Evolutionary conservation across 2,329 filamentous ascomycete genomes (phyloP).

Genomic region (Thelonectria olida): DNA sequence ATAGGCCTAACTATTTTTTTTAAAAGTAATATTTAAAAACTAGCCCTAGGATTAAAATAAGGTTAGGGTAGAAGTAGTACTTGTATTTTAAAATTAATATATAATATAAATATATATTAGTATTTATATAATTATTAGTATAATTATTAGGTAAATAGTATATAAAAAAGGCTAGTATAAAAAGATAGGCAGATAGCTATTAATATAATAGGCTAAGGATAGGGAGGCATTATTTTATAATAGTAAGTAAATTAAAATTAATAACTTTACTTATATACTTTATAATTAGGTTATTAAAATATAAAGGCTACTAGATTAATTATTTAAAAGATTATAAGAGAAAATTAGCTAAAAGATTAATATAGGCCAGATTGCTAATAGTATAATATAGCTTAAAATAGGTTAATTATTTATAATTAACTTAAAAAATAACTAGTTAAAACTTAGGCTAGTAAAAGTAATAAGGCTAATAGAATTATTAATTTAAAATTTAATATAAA

Average conservation of each 20-base stretch:
- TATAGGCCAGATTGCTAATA: conserved; percentile 11
- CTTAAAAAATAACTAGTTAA: conserved; percentile 16
- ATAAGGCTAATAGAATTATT: not conserved
- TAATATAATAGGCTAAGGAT: conserved; percentile 19
- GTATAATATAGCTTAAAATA: conserved; percentile 10
- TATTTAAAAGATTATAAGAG: no score
- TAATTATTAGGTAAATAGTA: conserved; percentile 21
- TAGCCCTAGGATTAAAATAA: not conserved
- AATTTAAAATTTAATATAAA: conserved; percentile 4
- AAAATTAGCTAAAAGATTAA: conserved; percentile 8
- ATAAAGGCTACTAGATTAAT: no score
- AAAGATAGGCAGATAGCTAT: conserved; percentile 10
- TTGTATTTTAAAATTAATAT: conserved; percentile 8
- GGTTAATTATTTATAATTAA: conserved; percentile 20
- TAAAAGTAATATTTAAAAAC: conserved; percentile 12
- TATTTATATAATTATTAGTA: conserved; percentile 16
- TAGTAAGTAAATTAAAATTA: conserved; percentile 8
- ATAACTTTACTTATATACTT: conserved; percentile 5
- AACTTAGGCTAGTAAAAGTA: not conserved
- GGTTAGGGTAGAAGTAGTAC: conserved; percentile 4
- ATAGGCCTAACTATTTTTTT: conserved; percentile 17
- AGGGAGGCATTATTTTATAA: conserved; percentile 13
- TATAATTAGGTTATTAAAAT: not conserved
- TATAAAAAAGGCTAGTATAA: conserved; percentile 17
- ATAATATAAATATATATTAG: conserved; percentile 13